phyloP scores from a whole-genome alignment of 2,329 filamentous ascomycete species.

The Trichoderma sp. region DNA sequence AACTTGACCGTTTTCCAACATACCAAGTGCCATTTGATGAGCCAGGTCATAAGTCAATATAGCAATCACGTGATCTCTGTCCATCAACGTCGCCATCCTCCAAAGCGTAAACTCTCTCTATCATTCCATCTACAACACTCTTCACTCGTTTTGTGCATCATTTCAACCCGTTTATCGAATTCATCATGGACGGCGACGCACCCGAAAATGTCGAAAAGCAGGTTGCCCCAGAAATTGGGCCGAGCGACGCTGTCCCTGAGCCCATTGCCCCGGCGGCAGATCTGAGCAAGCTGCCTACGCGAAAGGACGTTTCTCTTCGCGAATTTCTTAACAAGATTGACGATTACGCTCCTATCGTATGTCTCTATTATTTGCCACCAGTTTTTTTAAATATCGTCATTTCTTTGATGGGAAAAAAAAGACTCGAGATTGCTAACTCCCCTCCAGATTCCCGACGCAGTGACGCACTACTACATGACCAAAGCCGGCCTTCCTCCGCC shows the following conservation, averaged over 20 bases:
- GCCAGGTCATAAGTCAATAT: not conserved
- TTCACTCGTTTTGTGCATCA: not conserved
- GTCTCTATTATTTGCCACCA: slow-evolving; percentile 34
- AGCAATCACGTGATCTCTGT: slow-evolving; percentile 7
- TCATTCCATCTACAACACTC: not conserved
- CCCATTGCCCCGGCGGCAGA: slow-evolving; percentile 56
- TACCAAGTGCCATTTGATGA: not conserved
- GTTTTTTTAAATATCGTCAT: not conserved
- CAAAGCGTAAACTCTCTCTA: not conserved
- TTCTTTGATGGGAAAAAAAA: not conserved
- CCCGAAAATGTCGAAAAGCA: slow-evolving; percentile 39
- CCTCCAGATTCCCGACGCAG: slow-evolving; percentile 88
- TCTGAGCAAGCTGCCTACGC: slow-evolving; percentile 64
- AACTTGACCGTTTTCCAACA: too few relatives aligned
- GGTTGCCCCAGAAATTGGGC: slow-evolving; percentile 34
- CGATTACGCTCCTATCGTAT: slow-evolving; percentile 93
- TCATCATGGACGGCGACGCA: slow-evolving; percentile 41
- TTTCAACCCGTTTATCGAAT: not conserved
- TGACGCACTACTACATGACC: slow-evolving; percentile 97
- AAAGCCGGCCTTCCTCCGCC: slow-evolving; percentile 92
- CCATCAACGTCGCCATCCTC: slow-evolving; percentile 4
- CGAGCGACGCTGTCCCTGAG: slow-evolving; percentile 36
- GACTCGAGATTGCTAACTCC: not conserved
- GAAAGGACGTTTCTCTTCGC: slow-evolving; percentile 88
- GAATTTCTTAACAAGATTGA: slow-evolving; percentile 97